Conservation (phyloP, 768 basidiomycete genomes). For the Rhodotorula toruloides region DNA sequence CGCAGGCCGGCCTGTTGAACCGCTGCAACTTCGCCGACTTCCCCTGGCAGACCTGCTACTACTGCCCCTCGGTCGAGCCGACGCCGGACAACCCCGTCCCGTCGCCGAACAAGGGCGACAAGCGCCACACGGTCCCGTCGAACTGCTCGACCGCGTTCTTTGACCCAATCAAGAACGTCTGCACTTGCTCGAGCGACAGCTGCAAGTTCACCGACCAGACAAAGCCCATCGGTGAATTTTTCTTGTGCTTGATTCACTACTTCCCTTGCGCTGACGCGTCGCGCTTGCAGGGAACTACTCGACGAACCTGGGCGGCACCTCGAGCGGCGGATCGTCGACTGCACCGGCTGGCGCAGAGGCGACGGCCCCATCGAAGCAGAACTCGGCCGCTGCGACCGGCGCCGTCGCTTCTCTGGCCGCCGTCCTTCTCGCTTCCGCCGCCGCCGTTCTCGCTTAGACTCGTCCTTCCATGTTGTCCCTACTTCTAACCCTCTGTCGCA, state of each 20-base stretch:
- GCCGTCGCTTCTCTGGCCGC: background rate
- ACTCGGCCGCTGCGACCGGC: background rate
- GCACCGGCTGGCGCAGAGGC: background rate
- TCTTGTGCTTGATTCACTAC: background rate
- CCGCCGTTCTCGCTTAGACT: background rate
- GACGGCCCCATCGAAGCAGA: conserved; percentile 7
- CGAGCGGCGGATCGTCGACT: background rate
- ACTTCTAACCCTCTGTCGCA: too few relatives aligned
- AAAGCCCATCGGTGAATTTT: conserved; percentile 22
- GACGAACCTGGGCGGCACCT: conserved; percentile 20
- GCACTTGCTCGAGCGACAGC: conserved; percentile 56
- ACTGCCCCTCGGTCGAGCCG: conserved; percentile 60
- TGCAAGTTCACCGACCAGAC: conserved; percentile 61
- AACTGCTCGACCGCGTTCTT: conserved; percentile 62
- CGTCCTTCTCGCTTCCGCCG: background rate
- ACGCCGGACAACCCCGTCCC: conserved; percentile 64
- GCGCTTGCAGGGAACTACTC: conserved; percentile 16
- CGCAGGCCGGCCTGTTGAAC: conserved; percentile 57
- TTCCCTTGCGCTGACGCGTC: background rate
- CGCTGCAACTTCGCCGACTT: conserved; percentile 67
- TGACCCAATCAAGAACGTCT: conserved; percentile 66
- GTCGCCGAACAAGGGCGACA: conserved; percentile 47
- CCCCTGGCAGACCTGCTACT: conserved; percentile 75
- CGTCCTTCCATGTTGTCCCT: too few relatives aligned
- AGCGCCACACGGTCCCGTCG: conserved; percentile 54